Conservation (phyloP, 306 rosid genomes). For the Quercus suber region DNA sequence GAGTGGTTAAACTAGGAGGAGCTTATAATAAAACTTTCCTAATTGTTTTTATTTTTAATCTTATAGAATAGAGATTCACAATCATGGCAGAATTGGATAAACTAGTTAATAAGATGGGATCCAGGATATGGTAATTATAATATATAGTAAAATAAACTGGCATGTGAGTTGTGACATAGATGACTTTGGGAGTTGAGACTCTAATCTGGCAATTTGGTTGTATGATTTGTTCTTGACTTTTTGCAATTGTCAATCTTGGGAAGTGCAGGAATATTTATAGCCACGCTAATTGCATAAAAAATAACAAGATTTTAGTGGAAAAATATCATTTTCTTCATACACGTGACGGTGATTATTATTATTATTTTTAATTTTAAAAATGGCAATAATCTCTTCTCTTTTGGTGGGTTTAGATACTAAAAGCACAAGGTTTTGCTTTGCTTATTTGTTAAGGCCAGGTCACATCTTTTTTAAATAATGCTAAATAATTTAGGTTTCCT, state of each 20-base stretch:
- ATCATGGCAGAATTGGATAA: background rate
- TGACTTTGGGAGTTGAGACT: conserved; percentile 29
- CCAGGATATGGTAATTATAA: background rate
- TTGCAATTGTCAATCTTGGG: background rate
- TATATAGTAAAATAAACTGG: conserved; percentile 10
- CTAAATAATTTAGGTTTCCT: background rate
- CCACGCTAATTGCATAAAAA: conserved; percentile 10
- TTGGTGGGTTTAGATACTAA: background rate
- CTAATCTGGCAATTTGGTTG: conserved; percentile 32
- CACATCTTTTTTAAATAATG: conserved; percentile 1
- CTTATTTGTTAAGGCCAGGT: background rate
- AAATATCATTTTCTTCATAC: conserved; percentile 34
- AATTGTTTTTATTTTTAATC: background rate
- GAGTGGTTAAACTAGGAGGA: background rate
- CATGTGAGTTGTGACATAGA: conserved; percentile 41
- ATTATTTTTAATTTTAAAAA: background rate
- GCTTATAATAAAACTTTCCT: background rate
- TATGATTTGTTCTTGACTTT: conserved; percentile 30
- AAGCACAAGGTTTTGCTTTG: conserved; percentile 5
- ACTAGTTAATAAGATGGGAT: background rate
- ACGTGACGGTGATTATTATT: conserved; percentile 43
- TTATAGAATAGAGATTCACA: background rate
- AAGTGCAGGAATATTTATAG: background rate
- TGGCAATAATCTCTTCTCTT: background rate
- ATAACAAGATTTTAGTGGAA: conserved; percentile 6